A percentile compares a stretch with the other conserved stretches of the same genome.
phyloP scores from a whole-genome alignment of 352 stramenopile genomes.

The Paralagenidium karlingii region DNA sequence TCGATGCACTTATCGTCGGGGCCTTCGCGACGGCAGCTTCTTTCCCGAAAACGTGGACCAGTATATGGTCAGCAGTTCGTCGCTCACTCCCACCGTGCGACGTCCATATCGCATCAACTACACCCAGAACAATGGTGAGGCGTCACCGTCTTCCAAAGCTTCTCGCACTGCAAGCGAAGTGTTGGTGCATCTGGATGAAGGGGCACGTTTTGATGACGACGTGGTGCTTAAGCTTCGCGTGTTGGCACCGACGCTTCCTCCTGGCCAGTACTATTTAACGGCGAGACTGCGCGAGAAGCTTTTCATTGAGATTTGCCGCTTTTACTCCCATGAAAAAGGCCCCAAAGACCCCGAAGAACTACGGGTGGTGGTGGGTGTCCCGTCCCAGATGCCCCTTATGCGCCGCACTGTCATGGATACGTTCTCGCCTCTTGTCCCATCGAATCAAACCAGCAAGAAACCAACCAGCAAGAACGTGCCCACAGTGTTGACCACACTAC shows the following conservation, averaged over 20 bases:
- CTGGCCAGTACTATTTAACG: constrained; percentile 34
- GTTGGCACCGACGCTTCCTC: constrained; percentile 28
- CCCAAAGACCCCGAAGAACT: constrained; percentile 3
- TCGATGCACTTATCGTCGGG: no score
- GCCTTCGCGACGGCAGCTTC: constrained; percentile 8
- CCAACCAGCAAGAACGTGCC: no score
- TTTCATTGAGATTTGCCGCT: constrained; percentile 35
- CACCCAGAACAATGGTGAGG: background rate
- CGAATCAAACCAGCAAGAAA: no score
- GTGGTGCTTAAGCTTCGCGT: constrained; percentile 33
- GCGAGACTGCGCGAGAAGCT: constrained; percentile 22
- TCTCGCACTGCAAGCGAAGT: no score
- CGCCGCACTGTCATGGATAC: constrained; percentile 50
- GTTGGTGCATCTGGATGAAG: constrained; percentile 25
- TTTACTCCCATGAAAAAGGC: constrained; percentile 17
- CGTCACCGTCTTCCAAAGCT: background rate
- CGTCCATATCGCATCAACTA: background rate
- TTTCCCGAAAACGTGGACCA: constrained; percentile 23
- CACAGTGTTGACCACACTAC: no score
- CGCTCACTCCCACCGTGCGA: background rate
- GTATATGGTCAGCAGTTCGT: constrained; percentile 23
- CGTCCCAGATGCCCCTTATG: constrained; percentile 53
- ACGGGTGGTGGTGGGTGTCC: constrained; percentile 38
- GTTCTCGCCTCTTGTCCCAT: no score
- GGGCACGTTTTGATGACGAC: constrained; percentile 19